Conservation (phyloP, 495 filamentous ascomycete genomes). For the Aspergillus haitiensis region DNA sequence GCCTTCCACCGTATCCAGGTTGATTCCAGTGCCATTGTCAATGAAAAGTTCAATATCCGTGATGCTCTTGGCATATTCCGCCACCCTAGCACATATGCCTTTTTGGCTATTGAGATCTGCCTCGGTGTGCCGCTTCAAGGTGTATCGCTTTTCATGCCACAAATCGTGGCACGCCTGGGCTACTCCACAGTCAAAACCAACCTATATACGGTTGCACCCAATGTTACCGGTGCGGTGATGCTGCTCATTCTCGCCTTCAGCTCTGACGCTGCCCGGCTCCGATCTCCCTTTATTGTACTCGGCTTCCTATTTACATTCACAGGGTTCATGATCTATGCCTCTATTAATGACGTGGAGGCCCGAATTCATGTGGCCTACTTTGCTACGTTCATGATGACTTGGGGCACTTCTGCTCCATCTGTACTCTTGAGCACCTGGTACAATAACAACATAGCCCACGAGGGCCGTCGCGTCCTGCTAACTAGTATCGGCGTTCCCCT, state of each 20-base stretch:
- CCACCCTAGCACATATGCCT: slow-evolving; percentile 60
- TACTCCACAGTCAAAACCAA: slow-evolving; percentile 70
- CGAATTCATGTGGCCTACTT: slow-evolving; percentile 70
- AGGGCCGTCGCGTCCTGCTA: slow-evolving; percentile 66
- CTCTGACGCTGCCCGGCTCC: slow-evolving; percentile 62
- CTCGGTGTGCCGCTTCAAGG: slow-evolving; percentile 74
- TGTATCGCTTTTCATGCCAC: slow-evolving; percentile 70
- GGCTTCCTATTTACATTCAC: slow-evolving; percentile 72
- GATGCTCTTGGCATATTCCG: slow-evolving; percentile 65
- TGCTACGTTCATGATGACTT: slow-evolving; percentile 81
- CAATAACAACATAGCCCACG: slow-evolving; percentile 79
- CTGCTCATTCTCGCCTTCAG: slow-evolving; percentile 67
- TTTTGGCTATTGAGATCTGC: slow-evolving; percentile 70
- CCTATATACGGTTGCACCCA: slow-evolving; percentile 74
- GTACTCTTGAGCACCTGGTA: slow-evolving; percentile 62
- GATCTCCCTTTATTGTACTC: slow-evolving; percentile 71
- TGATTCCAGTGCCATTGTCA: slow-evolving; percentile 69
- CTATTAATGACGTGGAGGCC: slow-evolving; percentile 58
- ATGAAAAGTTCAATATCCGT: slow-evolving; percentile 67
- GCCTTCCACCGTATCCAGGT: slow-evolving; percentile 74
- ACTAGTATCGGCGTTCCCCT: slow-evolving; percentile 74
- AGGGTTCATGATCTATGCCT: slow-evolving; percentile 73
- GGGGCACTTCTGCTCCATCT: slow-evolving; percentile 58
- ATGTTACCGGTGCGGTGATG: slow-evolving; percentile 66
- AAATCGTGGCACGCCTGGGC: slow-evolving; percentile 66